Evolutionary conservation across 768 basidiomycete species (phyloP).

Genomic region (Astraeus odoratus): DNA sequence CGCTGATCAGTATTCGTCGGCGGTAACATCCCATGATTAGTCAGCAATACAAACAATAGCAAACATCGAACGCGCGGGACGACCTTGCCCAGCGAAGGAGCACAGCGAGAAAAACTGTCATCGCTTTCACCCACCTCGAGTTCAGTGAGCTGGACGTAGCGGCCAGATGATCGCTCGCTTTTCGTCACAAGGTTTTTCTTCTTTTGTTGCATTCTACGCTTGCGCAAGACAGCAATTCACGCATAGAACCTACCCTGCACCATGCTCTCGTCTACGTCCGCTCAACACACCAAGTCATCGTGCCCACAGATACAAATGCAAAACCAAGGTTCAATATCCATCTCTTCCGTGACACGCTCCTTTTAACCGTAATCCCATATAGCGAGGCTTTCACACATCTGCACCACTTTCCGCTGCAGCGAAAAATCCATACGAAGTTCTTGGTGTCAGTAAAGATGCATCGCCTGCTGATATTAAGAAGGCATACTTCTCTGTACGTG

Average conservation of each 20-base stretch:
- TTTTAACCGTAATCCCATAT: conserved; percentile 15
- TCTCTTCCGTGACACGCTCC: conserved; percentile 5
- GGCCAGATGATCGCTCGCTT: conserved; percentile 46
- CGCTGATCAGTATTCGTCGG: too few species aligned
- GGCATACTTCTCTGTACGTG: conserved; percentile 83
- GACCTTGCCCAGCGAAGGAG: too few species aligned
- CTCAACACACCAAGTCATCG: conserved; percentile 11
- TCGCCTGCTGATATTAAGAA: conserved; percentile 91
- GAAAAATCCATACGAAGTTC: conserved; percentile 87
- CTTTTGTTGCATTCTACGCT: conserved; percentile 51
- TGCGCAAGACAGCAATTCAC: conserved; percentile 37
- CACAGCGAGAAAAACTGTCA: too few species aligned
- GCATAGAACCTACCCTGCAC: conserved; percentile 31
- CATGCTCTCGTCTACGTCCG: conserved; percentile 28
- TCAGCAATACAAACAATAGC: too few species aligned
- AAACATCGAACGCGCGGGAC: too few species aligned
- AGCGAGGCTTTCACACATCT: conserved; percentile 79
- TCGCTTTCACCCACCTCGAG: background rate
- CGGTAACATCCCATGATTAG: too few species aligned
- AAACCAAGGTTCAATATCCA: conserved; percentile 35
- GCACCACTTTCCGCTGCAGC: conserved; percentile 39
- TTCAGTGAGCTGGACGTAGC: background rate
- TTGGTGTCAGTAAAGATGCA: conserved; percentile 84
- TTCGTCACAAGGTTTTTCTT: conserved; percentile 40
- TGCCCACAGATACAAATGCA: conserved; percentile 9